Percentiles rank a stretch among this genome's conserved stretches.
These are phyloP conservation scores for Orbilia ellipsospora DNA, from an alignment of 2,329 filamentous ascomycete genomes.

Conservation along the genomic window DNA sequence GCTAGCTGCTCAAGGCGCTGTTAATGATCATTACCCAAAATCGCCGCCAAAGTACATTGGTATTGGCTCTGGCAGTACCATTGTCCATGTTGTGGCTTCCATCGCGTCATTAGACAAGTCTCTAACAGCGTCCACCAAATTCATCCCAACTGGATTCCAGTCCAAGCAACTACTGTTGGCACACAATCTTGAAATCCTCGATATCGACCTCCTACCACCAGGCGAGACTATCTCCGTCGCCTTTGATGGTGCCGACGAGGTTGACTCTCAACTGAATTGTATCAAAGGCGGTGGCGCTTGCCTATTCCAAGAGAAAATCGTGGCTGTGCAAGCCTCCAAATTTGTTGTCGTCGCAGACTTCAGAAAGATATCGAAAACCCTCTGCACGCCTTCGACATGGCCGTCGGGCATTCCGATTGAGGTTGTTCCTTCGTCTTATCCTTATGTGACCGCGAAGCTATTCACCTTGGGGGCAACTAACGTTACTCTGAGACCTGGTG, in stretches of 20 bases:
- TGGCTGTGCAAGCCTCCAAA: slow-evolving; percentile 82
- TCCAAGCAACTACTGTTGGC: slow-evolving; percentile 85
- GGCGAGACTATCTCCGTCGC: slow-evolving; percentile 60
- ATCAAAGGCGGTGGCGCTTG: slow-evolving; percentile 79
- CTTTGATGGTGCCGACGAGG: slow-evolving; percentile 56
- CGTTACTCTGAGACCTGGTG: slow-evolving; percentile 77
- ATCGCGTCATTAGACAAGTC: slow-evolving; percentile 72
- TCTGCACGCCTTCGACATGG: slow-evolving; percentile 78
- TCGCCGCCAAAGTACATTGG: slow-evolving; percentile 70
- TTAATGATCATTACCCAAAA: slow-evolving; percentile 74
- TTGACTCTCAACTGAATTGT: slow-evolving; percentile 52
- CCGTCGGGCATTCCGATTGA: slow-evolving; percentile 87
- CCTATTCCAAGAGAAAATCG: slow-evolving; percentile 96
- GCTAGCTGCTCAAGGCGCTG: slow-evolving; percentile 77
- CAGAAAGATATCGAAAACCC: slow-evolving; percentile 82
- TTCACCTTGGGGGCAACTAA: slow-evolving; percentile 76
- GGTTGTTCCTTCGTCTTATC: slow-evolving; percentile 84
- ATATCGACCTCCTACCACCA: slow-evolving; percentile 78
- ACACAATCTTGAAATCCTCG: slow-evolving; percentile 79
- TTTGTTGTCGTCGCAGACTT: slow-evolving; percentile 95
- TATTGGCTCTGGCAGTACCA: slow-evolving; percentile 83
- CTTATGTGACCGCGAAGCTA: slow-evolving; percentile 79
- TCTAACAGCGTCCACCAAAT: slow-evolving; percentile 75
- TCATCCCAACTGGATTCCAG: slow-evolving; percentile 92
- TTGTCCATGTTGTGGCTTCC: slow-evolving; percentile 85